Base-by-base conservation (phyloP, 2,329 filamentous ascomycete species). In the Claviceps digitariae region DNA sequence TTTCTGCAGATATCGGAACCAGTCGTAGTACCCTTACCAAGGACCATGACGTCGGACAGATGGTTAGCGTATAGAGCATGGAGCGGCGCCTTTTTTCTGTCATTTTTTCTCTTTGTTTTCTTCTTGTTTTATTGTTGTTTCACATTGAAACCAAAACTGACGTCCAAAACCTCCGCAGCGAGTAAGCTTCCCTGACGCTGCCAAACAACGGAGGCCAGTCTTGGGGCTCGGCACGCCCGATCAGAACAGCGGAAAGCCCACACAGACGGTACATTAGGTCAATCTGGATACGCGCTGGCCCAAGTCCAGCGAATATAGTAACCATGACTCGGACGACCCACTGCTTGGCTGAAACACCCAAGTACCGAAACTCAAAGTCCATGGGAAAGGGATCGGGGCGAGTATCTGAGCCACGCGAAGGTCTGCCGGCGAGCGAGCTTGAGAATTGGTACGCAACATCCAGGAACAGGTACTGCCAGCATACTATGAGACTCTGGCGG, bases 391-490 rank as follows among this genome's bases (percentile, higher is more conserved):
- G 21, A n/a, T 27, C 10, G 2, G 41, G n/a, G n/a, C n/a, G n/a
- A n/a, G 25, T 20, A 44, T 41, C 12, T 5, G 40, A 43, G 40
- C 43, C 43, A 45, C 20, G 2, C 21, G 43, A 21, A 25, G 43
- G 21, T 13, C 10, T 9, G 34, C 9, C 12, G 31, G 21, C 34
- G 15, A 46, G n/a, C 4, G 51, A 31, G n/a, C n/a, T n/a, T n/a
- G n/a, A n/a, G 29, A 23, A 31, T 7, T 34, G 21, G 23, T 52
- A 31, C 4, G 25, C 34, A 4, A 48, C 23, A 43, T 52, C 51
- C 6, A 49, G 45, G 34, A 52, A 52, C 23, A 49, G 3, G 29
- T 34, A 52, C 45, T 52, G 51, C 51, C 51, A 52, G 36, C 44
- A 9, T 8, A 29, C 8, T 7, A 52, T 21, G 12, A 52, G 31